Base-by-base conservation (phyloP, 2,329 filamentous ascomycete species). In the Fonsecaea pedrosoi region DNA sequence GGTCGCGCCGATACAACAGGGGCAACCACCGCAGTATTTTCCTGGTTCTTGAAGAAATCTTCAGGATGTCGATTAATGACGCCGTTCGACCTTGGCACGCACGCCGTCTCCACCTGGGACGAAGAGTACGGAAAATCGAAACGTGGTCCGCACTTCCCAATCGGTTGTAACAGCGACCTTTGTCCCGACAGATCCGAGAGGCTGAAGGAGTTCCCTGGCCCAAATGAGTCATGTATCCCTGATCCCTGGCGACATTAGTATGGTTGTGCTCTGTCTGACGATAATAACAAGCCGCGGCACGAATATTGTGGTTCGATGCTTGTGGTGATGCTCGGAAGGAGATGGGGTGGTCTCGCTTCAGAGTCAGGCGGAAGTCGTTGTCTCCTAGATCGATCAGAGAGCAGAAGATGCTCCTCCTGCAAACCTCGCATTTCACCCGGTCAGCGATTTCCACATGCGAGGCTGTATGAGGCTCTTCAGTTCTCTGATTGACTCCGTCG, bases 11-110 rank as follows among this genome's bases (percentile, higher is more conserved):
- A 7, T 3, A 10, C 48, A 38, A 4, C 18, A 40, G 32, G 18
- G 30, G 1, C 25, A 64, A 15, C 62, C 62, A 21, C 62, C 62
- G 12, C 21, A 59, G 45, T 64, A 64, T 37, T 64, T 64, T 37
- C 54, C 35, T 9, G 34, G 55, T 32, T 4, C 62, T 21, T 60
- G 55, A 64, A 55, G 45, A 4, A 6, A 2, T 5, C 18, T 10
- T n/a, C 21, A 18, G 9, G 4, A 18, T 5, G 5, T 7, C 7
- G 40, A 18, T 7, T 4, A 9, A 45, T 45, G 40, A 25, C 15
- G 25, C 25, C 18, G 18, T 4, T 25, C 8, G 18, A 10, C 2
- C 12, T 50, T 18, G 21, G 10, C 18, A 25, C 18, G 45, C 8
- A 25, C 45, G 2, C 6, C n/a, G 21, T 45, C 40, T 18, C n/a